Evolutionary conservation across 139 green algal genomes (phyloP).

Genomic region (Marvania coccoides): DNA sequence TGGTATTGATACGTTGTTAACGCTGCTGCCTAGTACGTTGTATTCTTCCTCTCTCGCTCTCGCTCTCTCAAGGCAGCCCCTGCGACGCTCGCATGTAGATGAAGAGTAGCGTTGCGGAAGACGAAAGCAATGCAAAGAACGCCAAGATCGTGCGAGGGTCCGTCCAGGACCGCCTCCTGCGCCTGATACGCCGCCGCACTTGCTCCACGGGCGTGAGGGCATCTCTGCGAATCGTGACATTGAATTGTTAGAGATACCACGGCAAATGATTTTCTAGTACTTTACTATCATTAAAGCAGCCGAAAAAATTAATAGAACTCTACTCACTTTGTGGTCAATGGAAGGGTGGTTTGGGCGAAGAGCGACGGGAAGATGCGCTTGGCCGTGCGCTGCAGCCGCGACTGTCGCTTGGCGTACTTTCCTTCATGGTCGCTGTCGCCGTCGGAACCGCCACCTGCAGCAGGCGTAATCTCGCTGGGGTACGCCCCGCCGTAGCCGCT

Average conservation of each 20-base stretch:
- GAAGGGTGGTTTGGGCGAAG: conserved; percentile 42
- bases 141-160: conserved; percentile 30
- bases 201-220: neutral
- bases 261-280: no score
- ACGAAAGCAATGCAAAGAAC: conserved; percentile 38
- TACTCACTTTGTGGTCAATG: conserved; percentile 43
- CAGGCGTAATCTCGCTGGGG: conserved; percentile 15
- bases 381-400: conserved; percentile 40
- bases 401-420: conserved; percentile 52
- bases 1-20: no score
- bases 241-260: neutral
- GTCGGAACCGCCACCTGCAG: conserved; percentile 11
- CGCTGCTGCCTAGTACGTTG: no score
- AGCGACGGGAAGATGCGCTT: conserved; percentile 57
- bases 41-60: no score
- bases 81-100: conserved; percentile 30
- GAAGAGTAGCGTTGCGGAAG: conserved; percentile 34
- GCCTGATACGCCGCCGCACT: conserved; percentile 17
- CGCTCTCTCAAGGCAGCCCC: conserved; percentile 11
- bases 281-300: no score
- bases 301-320: no score
- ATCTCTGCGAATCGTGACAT: neutral
- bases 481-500: conserved; percentile 12
- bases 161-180: conserved; percentile 7
- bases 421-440: conserved; percentile 26